Base-by-base conservation (phyloP, 1,284 basidiomycete species). In the Pseudozyma pruni region DNA sequence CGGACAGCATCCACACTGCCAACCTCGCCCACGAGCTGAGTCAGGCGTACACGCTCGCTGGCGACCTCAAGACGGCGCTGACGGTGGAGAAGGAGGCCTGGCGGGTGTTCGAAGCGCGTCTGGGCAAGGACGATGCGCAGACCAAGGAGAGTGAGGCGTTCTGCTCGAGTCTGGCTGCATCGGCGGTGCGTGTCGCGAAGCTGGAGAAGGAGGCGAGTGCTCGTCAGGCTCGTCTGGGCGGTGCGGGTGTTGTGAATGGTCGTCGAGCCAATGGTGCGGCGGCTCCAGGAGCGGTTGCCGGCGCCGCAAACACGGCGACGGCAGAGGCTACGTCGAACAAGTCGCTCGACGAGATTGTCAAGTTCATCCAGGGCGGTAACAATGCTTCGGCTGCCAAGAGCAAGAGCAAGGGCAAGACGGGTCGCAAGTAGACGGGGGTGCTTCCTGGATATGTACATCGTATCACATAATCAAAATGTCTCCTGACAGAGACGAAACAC, bases 11-110 rank as follows among this genome's bases (percentile, higher is more conserved):
- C 52, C 75, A 81, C 64, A 80, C 79, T 5, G 80, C 75, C 51
- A 77, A 81, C 64, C 51, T 79, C 33, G 78, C 74, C 4, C 77
- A 80, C 57, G 79, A 80, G 64, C 58, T 81, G 41, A 77, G 76
- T 42, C 79, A 82, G 54, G 79, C 79, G 8, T 58, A 71, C 60
- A 80, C 77, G 20, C 72, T 81, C 19, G 45, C 58, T 10, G 77
- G 74, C 42, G 80, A 81, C 50, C 68, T 82, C 54, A 78, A 79
- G 51, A 70, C 69, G 38, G 80, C 80, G 16, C 68, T 82, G 35
- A 41, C 50, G 17, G 61, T 76, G 13, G 80, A 79, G 49, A 81
- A 81, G 66, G 76, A 80, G 43, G 77, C 78, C 3, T 67, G 70
- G 53, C 62, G 78, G 14, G 69, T 82, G 38, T 81, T 82, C 53